Base-by-base conservation (phyloP, 495 filamentous ascomycete genomes). In the Penicillium paradoxum region DNA sequence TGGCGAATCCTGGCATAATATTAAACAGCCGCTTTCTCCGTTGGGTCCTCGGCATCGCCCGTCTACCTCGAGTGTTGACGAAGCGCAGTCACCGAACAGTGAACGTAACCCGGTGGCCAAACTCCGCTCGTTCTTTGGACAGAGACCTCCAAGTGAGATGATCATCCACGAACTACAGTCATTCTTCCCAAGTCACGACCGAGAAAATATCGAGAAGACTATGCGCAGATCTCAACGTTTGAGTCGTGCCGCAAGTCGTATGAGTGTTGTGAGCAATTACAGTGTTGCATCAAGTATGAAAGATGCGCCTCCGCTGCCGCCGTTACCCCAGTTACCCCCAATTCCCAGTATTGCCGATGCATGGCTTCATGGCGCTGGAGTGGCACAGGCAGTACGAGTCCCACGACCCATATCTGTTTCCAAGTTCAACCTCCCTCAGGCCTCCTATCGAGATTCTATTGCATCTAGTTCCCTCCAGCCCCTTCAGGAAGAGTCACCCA, bases 271-370 rank as follows among this genome's bases (percentile, higher is more conserved):
- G 15, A 97, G 91, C 70, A 99, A 93, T 57, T 78, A 88, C 54
- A 97, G 91, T 71, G 89, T 89, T 66, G 89, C 89, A 30, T 96
- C 91, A 17, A 96, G 87, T 62, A 75, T 96, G 50, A 87, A 85
- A 60, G 90, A 96, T 67, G 72, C 72, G 11, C 63, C 63, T 22
- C 63, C 63, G 2, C 51, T 64, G 10, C 63, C 63, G 2, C 63
- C 63, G 17, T 43, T 68, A 19, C 65, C 63, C 25, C 83, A 81
- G 34, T 80, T 83, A 15, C 93, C 93, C 11, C 93, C 93, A 5
- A 88, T 99, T 55, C 93, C 93, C n/a, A 93, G 85, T 49, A 96
- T 99, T 57, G 91, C 92, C 22, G 91, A 97, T 71, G 85, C 81
- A 47, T 99, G 91, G 91, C 75, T 96, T 45, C 87, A 83, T 52